These are phyloP conservation scores for Picea glauca DNA, from an alignment of 75 land plant species.

Conservation along the genomic window DNA sequence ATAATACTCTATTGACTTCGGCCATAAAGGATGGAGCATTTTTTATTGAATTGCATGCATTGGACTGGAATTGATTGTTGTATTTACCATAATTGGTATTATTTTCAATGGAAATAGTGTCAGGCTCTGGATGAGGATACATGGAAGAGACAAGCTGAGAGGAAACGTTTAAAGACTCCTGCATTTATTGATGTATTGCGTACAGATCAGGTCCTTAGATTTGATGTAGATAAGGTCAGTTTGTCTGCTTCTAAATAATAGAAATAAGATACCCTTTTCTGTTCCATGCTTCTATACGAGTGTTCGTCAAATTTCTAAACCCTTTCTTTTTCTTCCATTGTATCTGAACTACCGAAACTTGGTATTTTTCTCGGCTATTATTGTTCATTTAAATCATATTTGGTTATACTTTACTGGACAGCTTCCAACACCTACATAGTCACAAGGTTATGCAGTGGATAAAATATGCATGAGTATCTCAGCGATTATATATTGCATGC, in stretches of 20 bases:
- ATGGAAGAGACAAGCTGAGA: constrained; percentile 39
- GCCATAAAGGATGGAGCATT: not conserved
- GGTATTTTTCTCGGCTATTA: not conserved
- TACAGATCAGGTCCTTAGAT: constrained; percentile 22
- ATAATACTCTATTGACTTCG: not conserved
- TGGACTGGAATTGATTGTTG: not conserved
- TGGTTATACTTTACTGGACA: not conserved
- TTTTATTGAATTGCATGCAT: not conserved
- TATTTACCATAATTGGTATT: not conserved
- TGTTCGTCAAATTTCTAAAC: not conserved
- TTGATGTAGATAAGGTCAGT: constrained; percentile 48
- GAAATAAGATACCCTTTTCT: not conserved
- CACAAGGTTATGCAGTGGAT: not conserved
- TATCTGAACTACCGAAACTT: not conserved
- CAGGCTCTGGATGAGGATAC: constrained; percentile 13
- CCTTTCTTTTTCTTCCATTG: not conserved
- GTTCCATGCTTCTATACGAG: no score
- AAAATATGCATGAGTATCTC: not conserved
- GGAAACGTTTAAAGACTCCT: constrained; percentile 30
- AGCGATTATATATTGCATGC: no score
- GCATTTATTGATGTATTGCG: constrained; percentile 35
- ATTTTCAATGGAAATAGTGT: constrained; percentile 19
- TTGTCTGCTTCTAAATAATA: not conserved
- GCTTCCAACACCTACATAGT: not conserved
- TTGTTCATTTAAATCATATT: constrained; percentile 2